These are phyloP conservation scores for Cronartium ribicola DNA, from an alignment of 1,284 basidiomycete genomes.

Conservation along the genomic window DNA sequence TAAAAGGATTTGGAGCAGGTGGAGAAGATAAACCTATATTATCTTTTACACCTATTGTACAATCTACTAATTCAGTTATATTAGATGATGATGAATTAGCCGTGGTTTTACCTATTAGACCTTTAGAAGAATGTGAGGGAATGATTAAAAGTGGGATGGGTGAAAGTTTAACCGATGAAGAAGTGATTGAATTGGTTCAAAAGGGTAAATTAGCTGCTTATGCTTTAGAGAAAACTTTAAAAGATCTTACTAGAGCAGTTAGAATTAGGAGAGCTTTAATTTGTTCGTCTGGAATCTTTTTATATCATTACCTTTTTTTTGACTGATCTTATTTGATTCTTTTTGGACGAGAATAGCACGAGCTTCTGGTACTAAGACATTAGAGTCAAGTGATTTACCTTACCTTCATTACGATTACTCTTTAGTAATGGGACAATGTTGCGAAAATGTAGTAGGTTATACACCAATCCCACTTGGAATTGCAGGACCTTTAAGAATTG, in stretches of 20 bases:
- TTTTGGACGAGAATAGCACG: constrained; percentile 57
- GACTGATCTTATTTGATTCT: not conserved
- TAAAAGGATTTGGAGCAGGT: constrained; percentile 37
- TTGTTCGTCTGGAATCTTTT: constrained; percentile 50
- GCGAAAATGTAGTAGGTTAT: constrained; percentile 97
- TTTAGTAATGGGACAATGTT: constrained; percentile 92
- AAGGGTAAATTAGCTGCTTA: constrained; percentile 91
- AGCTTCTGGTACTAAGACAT: constrained; percentile 73
- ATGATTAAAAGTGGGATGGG: constrained; percentile 67
- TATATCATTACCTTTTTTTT: not conserved
- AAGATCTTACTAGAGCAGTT: constrained; percentile 83
- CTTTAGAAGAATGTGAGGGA: constrained; percentile 53
- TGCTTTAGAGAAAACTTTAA: constrained; percentile 78
- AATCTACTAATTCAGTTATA: not conserved
- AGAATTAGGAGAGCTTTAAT: constrained; percentile 80
- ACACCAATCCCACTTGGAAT: constrained; percentile 95
- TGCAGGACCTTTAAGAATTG: constrained; percentile 89
- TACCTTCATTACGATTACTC: constrained; percentile 87
- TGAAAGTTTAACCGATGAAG: constrained; percentile 76
- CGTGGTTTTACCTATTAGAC: constrained; percentile 10
- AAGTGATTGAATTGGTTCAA: constrained; percentile 81
- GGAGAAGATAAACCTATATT: constrained; percentile 21
- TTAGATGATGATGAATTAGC: not conserved
- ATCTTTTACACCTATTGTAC: constrained; percentile 7
- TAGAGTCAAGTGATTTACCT: constrained; percentile 79